These are phyloP conservation scores for Rhodomyrtus psidioides DNA, from an alignment of 441 rosid genomes.

Conservation along the genomic window DNA sequence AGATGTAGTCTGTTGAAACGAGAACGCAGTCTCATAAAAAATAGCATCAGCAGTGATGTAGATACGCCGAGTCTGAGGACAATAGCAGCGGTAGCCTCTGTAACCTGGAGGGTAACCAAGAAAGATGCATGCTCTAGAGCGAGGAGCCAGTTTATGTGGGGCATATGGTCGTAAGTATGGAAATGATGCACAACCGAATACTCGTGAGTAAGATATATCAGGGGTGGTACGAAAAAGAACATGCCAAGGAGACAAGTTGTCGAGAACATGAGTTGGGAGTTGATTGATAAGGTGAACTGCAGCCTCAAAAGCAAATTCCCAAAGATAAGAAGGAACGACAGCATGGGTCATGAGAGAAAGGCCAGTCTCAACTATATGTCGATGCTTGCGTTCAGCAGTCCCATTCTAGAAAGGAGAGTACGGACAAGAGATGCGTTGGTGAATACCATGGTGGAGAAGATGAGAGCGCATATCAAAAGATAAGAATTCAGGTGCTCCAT, in stretches of 20 bases:
- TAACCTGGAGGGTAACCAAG: not conserved
- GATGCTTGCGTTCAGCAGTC: not conserved
- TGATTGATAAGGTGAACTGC: too few relatives aligned
- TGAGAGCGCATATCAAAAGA: not conserved
- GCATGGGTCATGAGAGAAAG: too few relatives aligned
- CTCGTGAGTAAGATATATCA: too few relatives aligned
- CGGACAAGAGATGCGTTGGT: not conserved
- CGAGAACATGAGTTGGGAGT: too few relatives aligned
- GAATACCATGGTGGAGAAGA: not conserved
- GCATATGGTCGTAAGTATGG: not conserved
- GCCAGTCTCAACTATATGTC: too few relatives aligned
- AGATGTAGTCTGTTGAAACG: not conserved
- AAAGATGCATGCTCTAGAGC: not conserved
- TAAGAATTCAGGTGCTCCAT: not conserved
- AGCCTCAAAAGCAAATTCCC: too few relatives aligned
- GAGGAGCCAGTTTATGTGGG: not conserved
- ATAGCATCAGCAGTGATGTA: not conserved
- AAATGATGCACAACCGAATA: not conserved
- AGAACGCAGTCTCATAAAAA: rapidly evolving
- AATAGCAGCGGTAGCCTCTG: not conserved
- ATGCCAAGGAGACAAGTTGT: not conserved
- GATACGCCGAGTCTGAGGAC: not conserved
- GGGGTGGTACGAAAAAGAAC: too few relatives aligned
- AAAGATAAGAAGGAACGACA: too few relatives aligned
- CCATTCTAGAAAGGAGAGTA: not conserved